Evolutionary conservation across 768 basidiomycete genomes (phyloP), one percentile per base, ranked within the genome.

Genomic region (Leccinum aurantiacum): DNA sequence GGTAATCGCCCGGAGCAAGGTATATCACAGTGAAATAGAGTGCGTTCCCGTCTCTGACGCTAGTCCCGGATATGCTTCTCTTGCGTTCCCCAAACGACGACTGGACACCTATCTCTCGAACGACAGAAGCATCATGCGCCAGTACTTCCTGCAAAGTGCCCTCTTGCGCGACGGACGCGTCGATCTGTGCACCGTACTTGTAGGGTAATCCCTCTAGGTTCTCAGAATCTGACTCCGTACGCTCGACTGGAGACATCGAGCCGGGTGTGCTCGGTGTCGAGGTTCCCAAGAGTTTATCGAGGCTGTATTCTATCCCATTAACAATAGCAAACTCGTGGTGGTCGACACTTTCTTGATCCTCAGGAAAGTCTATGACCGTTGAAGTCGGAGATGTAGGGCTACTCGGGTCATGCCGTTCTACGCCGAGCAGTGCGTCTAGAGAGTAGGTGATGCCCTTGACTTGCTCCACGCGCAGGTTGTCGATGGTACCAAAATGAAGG

Each of bases 371-470:
- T 52, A 81, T 66, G 25, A 79, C 62, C 19, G 75, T 74, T 19
- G 79, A 75, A 2, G 79, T 70, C 4, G 76, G 73, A 8, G 83
- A 75, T 17, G 73, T 71, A 0, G 81, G 78, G 7, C 77, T 78
- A 17, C 77, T 77, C 13, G 82, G 81, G 47, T 65, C 65, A 47
- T 65, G 44, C 22, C 80, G 76, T 59, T 89, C 85, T 33, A 88
- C 81, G 38, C 97, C 97, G 15, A 99, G 85, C 0, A 99, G 80
- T 0, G 95, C 95, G 62, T 97, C 91, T 13, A 99, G 83, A 1
- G 95, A 97, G 70, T 99, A 99, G 0, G 94, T 97, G 63, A 96
- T 89, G 15, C 97, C 97, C 75, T 99, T 99, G 69, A 99, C 93
- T 75, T 98, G 95, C 71, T 97, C 95, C 54, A 99, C 92, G 27